Conservation (phyloP, 331 rosid genomes). For the Quercus lobata region DNA sequence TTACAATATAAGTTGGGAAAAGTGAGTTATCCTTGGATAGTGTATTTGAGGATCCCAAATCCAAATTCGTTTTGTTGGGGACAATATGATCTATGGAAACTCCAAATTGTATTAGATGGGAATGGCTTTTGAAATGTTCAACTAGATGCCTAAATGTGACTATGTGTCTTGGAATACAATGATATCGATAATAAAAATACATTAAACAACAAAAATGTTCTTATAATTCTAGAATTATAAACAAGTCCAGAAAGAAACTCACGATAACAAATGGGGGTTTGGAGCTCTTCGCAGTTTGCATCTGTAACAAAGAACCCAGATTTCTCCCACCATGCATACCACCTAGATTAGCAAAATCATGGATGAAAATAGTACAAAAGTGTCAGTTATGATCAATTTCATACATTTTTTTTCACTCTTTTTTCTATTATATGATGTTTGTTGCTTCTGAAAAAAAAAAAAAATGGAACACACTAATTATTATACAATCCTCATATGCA, state of each 20-base stretch:
- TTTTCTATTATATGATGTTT: constrained; percentile 50
- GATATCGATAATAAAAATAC: too few species aligned
- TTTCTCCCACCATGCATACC: constrained; percentile 97
- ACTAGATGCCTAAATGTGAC: too few species aligned
- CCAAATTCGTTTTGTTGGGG: too few species aligned
- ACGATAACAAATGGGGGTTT: constrained; percentile 87
- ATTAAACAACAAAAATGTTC: background rate
- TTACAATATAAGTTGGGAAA: too few species aligned
- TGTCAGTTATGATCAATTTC: background rate
- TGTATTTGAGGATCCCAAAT: too few species aligned
- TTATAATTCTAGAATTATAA: too few species aligned
- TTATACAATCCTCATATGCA: background rate
- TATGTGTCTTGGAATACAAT: too few species aligned
- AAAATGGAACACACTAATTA: constrained; percentile 1
- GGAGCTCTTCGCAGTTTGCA: constrained; percentile 48
- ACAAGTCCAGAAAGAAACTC: constrained; percentile 33
- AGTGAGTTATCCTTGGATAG: too few species aligned
- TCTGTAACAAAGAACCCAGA: constrained; percentile 72
- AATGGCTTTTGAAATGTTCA: too few species aligned
- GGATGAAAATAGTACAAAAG: background rate
- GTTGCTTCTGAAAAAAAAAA: constrained; percentile 44
- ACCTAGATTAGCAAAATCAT: constrained; percentile 44
- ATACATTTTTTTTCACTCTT: constrained; percentile 61
- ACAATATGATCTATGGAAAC: too few species aligned
- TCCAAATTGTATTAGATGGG: too few species aligned